These are phyloP conservation scores for Wickerhamomyces bovis DNA, from an alignment of 805 yeast species.

Conservation along the genomic window DNA sequence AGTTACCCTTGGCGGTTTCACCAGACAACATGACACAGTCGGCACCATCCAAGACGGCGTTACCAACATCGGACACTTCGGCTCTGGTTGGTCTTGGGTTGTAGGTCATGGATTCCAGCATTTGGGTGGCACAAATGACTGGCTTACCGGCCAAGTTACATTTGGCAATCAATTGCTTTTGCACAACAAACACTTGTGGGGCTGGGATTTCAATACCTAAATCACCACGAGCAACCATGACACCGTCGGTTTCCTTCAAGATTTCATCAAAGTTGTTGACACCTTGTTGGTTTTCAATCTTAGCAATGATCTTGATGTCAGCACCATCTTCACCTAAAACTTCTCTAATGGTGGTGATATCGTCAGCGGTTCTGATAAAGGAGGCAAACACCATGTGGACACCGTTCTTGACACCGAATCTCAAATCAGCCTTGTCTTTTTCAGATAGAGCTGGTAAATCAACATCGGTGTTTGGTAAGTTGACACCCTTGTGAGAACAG, in stretches of 20 bases:
- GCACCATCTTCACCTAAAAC: conserved; percentile 97
- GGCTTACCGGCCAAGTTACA: conserved; percentile 99
- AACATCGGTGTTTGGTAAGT: conserved; percentile 97
- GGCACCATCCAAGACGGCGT: conserved; percentile 98
- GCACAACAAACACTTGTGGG: conserved; percentile 96
- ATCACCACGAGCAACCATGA: conserved; percentile 99
- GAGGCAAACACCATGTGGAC: conserved; percentile 99
- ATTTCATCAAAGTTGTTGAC: conserved; percentile 98
- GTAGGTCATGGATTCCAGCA: conserved; percentile 99
- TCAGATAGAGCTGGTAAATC: conserved; percentile 97
- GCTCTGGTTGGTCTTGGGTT: conserved; percentile 99
- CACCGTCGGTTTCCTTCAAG: conserved; percentile 93
- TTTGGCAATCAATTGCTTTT: conserved; percentile 97
- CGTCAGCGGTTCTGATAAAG: conserved; percentile 91
- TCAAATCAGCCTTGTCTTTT: conserved; percentile 89
- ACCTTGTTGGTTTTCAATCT: conserved; percentile 99
- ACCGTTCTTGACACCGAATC: conserved; percentile 93
- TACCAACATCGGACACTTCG: conserved; percentile 98
- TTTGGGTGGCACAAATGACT: conserved; percentile 98
- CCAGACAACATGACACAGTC: conserved; percentile 99
- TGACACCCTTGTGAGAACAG: conserved; percentile 97
- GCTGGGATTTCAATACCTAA: conserved; percentile 99
- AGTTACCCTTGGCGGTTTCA: conserved; percentile 99
- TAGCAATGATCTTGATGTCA: conserved; percentile 92
- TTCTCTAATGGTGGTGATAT: conserved; percentile 82